Base-by-base conservation (phyloP, 768 basidiomycete species). In the Suillus americanus region DNA sequence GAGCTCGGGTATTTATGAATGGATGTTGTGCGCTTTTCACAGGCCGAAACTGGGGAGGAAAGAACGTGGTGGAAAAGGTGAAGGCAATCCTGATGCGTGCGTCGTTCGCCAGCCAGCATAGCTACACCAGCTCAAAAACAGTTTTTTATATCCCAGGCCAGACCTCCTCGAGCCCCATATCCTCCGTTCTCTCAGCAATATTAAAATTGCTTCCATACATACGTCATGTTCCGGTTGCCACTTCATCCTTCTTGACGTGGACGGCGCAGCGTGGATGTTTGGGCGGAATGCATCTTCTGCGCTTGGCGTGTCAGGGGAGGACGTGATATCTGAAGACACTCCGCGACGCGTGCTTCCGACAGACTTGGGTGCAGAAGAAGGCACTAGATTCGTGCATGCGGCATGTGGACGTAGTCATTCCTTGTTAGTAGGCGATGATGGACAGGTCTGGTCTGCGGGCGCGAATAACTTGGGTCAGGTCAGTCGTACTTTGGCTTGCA, bases 141-240 rank as follows among this genome's bases (percentile, higher is more conserved):
- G 28, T 23, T 37, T 40, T 41, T 13, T 23, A 40, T 37, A 37
- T 56, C 71, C 85, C 83, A 74, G 86, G 83, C 89, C 94, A 4
- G 95, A 98, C 81, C 85, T 98, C 4, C 83, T 89, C 61, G 87
- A 92, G 75, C 95, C 95, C 0, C 86, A 95, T 77, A 93, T 97
- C 70, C 84, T 98, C 20, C 91, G 97, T 64, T 92, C 94, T 0
- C 81, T 98, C 38, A 83, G 86, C 73, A 95, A 96, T 74, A 82
- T 96, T 77, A 86, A 89, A 72, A 81, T 84, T 12, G 77, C 80
- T 25, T 91, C 90, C 9, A 77, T 95, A 60, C 89, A 95, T 74
- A 83, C 91, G 12, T 90, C 91, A 2, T 92, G 91, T 69, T 83
- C 80, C 12, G 86, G 86, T 8, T 94, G 91, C 72, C 92, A 95